Evolutionary conservation across 345 rosid genomes (phyloP).

Genomic region (Firmiana major): DNA sequence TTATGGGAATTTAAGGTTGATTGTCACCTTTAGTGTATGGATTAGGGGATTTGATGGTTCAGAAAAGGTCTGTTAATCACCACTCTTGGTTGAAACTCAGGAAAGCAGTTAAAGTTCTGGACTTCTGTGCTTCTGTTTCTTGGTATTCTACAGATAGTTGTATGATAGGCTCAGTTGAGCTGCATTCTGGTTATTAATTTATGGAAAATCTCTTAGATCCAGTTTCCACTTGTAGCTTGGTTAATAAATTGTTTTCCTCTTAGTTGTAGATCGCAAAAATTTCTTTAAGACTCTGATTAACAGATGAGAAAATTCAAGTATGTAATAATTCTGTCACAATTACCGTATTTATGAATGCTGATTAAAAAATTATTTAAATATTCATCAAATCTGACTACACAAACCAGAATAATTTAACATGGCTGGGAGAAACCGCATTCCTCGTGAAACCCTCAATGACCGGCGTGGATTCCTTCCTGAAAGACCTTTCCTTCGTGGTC

Average conservation of each 20-base stretch:
- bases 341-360: background rate
- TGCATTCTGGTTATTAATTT: background rate
- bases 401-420: conserved; percentile 31
- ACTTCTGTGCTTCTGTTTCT: background rate
- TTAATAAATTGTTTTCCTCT: background rate
- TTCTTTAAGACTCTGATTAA: background rate
- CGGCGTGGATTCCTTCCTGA: conserved; percentile 63
- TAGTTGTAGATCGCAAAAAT: background rate
- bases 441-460: conserved; percentile 60
- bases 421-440: conserved; percentile 81
- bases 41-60: background rate
- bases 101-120: background rate
- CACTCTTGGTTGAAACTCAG: background rate
- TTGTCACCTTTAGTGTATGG: background rate
- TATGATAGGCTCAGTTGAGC: background rate
- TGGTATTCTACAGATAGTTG: background rate
- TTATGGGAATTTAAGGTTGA: background rate
- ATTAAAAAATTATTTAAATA: background rate
- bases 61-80: background rate
- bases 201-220: background rate
- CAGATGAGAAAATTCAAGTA: background rate
- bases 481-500: conserved; percentile 61
- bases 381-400: background rate
- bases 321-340: background rate
- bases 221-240: background rate